A percentile compares a stretch with the other conserved stretches of the same genome.
Evolutionary conservation across 495 filamentous ascomycete genomes (phyloP).

Genomic region (Pseudevernia furfuracea): DNA sequence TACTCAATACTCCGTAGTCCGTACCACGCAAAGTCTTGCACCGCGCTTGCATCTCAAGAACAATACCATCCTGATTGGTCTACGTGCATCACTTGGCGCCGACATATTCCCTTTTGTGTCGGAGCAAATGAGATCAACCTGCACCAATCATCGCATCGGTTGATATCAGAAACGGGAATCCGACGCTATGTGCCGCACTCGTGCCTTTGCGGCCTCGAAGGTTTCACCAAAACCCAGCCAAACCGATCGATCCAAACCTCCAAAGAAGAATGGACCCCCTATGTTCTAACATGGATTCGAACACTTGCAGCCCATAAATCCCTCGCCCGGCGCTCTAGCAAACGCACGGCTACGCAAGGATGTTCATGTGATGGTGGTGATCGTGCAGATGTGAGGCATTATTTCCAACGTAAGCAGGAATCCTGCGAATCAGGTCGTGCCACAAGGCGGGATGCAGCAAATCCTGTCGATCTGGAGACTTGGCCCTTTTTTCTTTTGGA

Average conservation of each 20-base stretch:
- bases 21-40: background rate
- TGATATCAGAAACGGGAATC: background rate
- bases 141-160: background rate
- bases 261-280: background rate
- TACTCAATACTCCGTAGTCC: background rate
- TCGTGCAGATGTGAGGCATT: conserved; percentile 2
- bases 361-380: conserved; percentile 17
- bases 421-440: conserved; percentile 20
- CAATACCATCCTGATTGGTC: background rate
- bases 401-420: conserved; percentile 9
- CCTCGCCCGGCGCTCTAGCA: background rate
- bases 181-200: background rate
- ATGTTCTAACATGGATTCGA: too few relatives aligned
- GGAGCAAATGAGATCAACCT: background rate
- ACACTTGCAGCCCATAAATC: too few relatives aligned
- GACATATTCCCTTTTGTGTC: too few relatives aligned
- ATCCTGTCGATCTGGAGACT: conserved; percentile 15
- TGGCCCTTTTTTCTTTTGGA: background rate
- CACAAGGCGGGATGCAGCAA: conserved; percentile 16
- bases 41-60: background rate
- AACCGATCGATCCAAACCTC: background rate
- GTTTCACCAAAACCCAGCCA: background rate
- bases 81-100: background rate
- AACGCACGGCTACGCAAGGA: conserved; percentile 12
- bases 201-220: background rate